Percentiles rank a stretch among this genome's conserved stretches.
These are phyloP conservation scores for Aspergillus bertholletiae DNA, from an alignment of 495 filamentous ascomycete genomes.

Conservation along the genomic window DNA sequence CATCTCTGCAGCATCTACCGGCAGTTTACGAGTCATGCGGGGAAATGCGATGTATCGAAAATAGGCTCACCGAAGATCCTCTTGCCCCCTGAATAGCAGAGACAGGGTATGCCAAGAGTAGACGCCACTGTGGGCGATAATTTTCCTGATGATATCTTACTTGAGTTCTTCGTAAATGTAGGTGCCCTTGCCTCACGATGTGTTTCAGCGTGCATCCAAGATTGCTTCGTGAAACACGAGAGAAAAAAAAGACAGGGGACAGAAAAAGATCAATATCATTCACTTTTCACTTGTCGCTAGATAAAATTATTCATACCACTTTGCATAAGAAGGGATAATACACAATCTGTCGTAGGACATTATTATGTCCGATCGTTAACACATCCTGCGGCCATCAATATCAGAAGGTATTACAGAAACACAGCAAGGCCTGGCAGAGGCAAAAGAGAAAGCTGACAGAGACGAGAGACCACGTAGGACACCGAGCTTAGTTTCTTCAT, in stretches of 20 bases:
- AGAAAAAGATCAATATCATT: neutral
- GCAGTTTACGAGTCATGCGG: neutral
- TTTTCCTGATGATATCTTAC: neutral
- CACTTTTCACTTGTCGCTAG: neutral
- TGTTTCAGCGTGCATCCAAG: neutral
- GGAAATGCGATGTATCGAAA: conserved; percentile 5
- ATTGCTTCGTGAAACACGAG: too few species aligned
- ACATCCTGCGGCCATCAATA: neutral
- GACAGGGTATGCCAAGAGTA: too few species aligned
- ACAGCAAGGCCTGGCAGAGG: neutral
- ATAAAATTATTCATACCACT: neutral
- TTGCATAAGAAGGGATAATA: neutral
- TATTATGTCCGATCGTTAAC: neutral
- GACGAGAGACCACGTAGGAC: neutral
- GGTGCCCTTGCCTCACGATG: neutral
- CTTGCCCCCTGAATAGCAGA: too few species aligned
- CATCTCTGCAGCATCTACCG: neutral
- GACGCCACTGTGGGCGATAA: neutral
- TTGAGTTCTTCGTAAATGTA: neutral
- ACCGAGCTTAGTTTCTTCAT: neutral
- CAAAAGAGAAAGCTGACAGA: neutral
- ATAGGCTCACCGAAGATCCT: neutral
- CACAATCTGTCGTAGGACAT: neutral
- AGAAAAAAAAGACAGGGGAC: neutral
- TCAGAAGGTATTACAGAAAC: neutral